These are phyloP conservation scores for Penicillium expansum DNA, from an alignment of 2,329 filamentous ascomycete species.

Conservation along the genomic window DNA sequence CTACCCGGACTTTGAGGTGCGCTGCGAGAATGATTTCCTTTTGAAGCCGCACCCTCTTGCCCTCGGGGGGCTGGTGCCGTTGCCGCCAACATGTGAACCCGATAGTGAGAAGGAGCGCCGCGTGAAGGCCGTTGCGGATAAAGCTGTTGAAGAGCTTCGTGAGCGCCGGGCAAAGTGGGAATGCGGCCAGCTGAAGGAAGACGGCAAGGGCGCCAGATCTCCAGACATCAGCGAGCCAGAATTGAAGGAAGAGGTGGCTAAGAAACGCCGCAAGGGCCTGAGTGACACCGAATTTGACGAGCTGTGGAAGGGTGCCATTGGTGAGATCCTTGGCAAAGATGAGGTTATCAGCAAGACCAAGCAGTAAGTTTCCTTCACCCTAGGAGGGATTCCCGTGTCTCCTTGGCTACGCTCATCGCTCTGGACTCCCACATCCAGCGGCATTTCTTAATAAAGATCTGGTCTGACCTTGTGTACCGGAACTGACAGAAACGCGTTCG, in stretches of 20 bases:
- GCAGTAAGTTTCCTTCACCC: conserved; percentile 52
- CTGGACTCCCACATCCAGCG: conserved; percentile 15
- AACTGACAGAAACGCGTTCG: conserved; percentile 82
- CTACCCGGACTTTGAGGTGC: conserved; percentile 70
- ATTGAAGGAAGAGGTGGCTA: conserved; percentile 72
- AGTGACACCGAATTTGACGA: conserved; percentile 88
- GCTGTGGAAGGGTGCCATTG: conserved; percentile 57
- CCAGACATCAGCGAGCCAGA: conserved; percentile 68
- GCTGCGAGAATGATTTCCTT: conserved; percentile 85
- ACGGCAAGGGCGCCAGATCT: conserved; percentile 58
- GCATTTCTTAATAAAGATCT: conserved; percentile 28
- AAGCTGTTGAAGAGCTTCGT: conserved; percentile 80
- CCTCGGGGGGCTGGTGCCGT: conserved; percentile 73
- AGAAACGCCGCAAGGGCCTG: conserved; percentile 78
- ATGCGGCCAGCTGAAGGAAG: conserved; percentile 71
- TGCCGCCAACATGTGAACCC: conserved; percentile 89
- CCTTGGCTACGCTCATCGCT: conserved; percentile 20
- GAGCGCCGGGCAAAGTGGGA: conserved; percentile 85
- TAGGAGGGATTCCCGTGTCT: conserved; percentile 12
- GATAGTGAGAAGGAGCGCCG: conserved; percentile 89
- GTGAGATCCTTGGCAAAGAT: conserved; percentile 54
- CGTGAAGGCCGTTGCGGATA: conserved; percentile 82
- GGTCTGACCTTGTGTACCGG: conserved; percentile 51
- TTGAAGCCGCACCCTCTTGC: conserved; percentile 80
- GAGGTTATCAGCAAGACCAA: conserved; percentile 58